Conservation (phyloP, 139 green algal species). For the Coelastrella sp. region DNA sequence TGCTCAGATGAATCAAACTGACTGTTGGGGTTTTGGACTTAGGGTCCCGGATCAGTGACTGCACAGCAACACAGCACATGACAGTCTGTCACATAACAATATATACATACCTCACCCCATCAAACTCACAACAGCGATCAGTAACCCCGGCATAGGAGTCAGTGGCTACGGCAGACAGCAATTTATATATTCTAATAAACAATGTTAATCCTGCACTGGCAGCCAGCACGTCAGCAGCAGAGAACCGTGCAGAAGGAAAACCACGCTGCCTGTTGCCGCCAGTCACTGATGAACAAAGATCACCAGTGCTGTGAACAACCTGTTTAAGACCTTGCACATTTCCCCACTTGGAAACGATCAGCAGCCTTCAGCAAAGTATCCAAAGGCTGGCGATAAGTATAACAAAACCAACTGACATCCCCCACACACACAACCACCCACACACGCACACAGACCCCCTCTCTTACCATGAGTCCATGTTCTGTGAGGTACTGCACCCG, state of each 20-base stretch:
- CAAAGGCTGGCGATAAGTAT: background rate
- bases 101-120: background rate
- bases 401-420: background rate
- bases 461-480: background rate
- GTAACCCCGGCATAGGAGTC: background rate
- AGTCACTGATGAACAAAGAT: no score
- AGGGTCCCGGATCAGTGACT: background rate
- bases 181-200: no score
- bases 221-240: no score
- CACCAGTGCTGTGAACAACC: no score
- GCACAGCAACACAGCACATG: background rate
- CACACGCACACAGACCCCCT: background rate
- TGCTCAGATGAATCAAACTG: background rate
- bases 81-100: background rate
- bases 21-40: background rate
- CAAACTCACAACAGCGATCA: background rate
- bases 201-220: no score
- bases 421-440: background rate
- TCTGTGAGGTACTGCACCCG: background rate
- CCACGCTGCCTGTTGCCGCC: no score
- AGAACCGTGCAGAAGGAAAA: no score
- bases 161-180: no score
- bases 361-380: background rate
- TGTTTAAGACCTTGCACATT: no score
- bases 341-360: background rate